A percentile compares a stretch with the other conserved stretches of the same genome.
These are phyloP conservation scores for Epipyxis sp. DNA, from an alignment of 108 stramenopile genomes.

Conservation along the genomic window DNA sequence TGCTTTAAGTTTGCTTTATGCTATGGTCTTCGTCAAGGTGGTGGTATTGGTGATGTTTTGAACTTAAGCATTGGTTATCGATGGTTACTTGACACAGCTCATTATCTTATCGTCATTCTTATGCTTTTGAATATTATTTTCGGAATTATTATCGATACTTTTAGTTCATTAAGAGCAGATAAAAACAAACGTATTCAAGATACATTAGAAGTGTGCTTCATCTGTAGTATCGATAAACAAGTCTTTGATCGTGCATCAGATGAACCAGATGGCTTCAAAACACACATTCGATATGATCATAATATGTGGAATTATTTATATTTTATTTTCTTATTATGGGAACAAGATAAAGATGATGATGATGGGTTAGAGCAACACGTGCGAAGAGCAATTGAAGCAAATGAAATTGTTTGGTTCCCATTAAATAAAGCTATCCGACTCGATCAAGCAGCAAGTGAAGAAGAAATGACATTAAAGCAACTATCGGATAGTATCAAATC, in stretches of 20 bases:
- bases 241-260: slow-evolving; percentile 43
- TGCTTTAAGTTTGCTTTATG: slow-evolving; percentile 42
- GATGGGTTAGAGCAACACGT: slow-evolving; percentile 51
- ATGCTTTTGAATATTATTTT: slow-evolving; percentile 50
- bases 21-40: slow-evolving; percentile 39
- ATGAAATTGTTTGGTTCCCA: slow-evolving; percentile 41
- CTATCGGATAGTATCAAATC: neutral
- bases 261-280: slow-evolving; percentile 34
- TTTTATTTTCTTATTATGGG: slow-evolving; percentile 48
- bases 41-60: slow-evolving; percentile 47
- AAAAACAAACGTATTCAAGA: slow-evolving; percentile 39
- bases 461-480: neutral
- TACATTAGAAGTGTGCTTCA: slow-evolving; percentile 47
- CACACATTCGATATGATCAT: slow-evolving; percentile 45
- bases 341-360: slow-evolving; percentile 51
- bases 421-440: slow-evolving; percentile 24
- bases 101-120: slow-evolving; percentile 42
- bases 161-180: slow-evolving; percentile 33
- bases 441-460: slow-evolving; percentile 25
- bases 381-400: slow-evolving; percentile 26
- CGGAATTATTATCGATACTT: slow-evolving; percentile 54
- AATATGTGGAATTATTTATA: slow-evolving; percentile 56
- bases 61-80: slow-evolving; percentile 3
- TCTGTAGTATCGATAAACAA: slow-evolving; percentile 45
- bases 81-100: slow-evolving; percentile 26